Percentiles rank a stretch among this genome's conserved stretches.
Conservation (phyloP, 345 rosid species). For the Limnanthes douglasii region DNA sequence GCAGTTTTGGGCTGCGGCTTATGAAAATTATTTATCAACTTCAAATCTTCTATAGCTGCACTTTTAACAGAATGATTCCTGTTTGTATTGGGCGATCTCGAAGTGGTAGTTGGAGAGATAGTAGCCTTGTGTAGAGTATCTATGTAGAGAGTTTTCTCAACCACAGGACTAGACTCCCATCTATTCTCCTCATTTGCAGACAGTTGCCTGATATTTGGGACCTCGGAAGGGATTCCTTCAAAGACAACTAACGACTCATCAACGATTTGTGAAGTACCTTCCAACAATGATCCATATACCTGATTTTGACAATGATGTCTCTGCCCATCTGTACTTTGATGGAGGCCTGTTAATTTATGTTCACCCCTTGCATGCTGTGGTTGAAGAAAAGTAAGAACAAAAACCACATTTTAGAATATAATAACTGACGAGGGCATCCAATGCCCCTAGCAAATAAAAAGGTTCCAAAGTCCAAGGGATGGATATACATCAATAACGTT, state of each 20-base stretch:
- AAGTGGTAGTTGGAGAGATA: background rate
- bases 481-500: too few relatives aligned
- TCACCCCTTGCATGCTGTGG: constrained; percentile 17
- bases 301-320: too few relatives aligned
- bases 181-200: constrained; percentile 35
- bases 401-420: too few relatives aligned
- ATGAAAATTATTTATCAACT: constrained; percentile 6
- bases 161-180: constrained; percentile 26
- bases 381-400: too few relatives aligned
- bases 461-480: too few relatives aligned
- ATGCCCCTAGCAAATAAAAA: too few relatives aligned
- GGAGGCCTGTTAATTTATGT: too few relatives aligned
- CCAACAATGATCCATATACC: too few relatives aligned
- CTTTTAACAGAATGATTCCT: constrained; percentile 12
- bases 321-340: constrained; percentile 2
- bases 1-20: constrained; percentile 5
- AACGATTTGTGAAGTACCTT: too few relatives aligned
- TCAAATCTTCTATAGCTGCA: constrained; percentile 15
- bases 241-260: too few relatives aligned
- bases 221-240: too few relatives aligned
- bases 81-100: constrained; percentile 14
- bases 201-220: constrained; percentile 27
- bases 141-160: constrained; percentile 68
- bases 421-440: too few relatives aligned
- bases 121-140: constrained; percentile 40